These are phyloP conservation scores for Venturia effusa DNA, from an alignment of 2,329 filamentous ascomycete species.

Conservation along the genomic window DNA sequence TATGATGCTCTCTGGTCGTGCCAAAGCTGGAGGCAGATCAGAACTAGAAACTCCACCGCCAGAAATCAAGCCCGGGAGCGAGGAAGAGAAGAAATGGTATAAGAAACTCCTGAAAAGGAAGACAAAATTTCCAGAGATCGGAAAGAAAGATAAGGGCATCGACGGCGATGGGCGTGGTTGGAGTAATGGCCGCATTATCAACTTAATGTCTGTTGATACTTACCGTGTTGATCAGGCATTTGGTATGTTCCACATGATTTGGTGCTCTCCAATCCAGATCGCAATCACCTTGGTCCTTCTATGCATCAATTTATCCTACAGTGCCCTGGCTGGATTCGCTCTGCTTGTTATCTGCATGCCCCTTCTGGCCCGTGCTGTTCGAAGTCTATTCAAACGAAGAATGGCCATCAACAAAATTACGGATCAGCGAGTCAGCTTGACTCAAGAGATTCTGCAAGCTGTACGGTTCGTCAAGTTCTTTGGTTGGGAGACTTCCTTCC, in stretches of 20 bases:
- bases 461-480: slow-evolving; percentile 96
- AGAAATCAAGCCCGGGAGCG: slow-evolving; percentile 36
- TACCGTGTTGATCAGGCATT: slow-evolving; percentile 84
- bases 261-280: slow-evolving; percentile 73
- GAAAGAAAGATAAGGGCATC: slow-evolving; percentile 36
- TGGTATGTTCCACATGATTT: slow-evolving; percentile 82
- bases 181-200: slow-evolving; percentile 86
- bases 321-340: slow-evolving; percentile 77
- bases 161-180: slow-evolving; percentile 68
- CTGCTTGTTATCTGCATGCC: slow-evolving; percentile 71
- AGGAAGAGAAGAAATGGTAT: slow-evolving; percentile 41
- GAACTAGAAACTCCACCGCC: slow-evolving; percentile 26
- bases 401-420: slow-evolving; percentile 84
- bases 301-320: slow-evolving; percentile 79
- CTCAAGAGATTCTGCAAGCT: slow-evolving; percentile 82
- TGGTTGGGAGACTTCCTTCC: slow-evolving; percentile 84
- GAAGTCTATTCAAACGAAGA: slow-evolving; percentile 63
- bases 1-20: slow-evolving; percentile 77
- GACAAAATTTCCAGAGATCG: slow-evolving; percentile 28
- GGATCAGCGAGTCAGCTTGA: slow-evolving; percentile 81
- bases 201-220: slow-evolving; percentile 90
- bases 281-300: slow-evolving; percentile 71
- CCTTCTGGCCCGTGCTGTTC: slow-evolving; percentile 65
- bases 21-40: slow-evolving; percentile 65
- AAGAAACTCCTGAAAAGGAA: slow-evolving; percentile 35